Evolutionary conservation across 495 filamentous ascomycete species (phyloP).

Genomic region (Neurospora sp.): DNA sequence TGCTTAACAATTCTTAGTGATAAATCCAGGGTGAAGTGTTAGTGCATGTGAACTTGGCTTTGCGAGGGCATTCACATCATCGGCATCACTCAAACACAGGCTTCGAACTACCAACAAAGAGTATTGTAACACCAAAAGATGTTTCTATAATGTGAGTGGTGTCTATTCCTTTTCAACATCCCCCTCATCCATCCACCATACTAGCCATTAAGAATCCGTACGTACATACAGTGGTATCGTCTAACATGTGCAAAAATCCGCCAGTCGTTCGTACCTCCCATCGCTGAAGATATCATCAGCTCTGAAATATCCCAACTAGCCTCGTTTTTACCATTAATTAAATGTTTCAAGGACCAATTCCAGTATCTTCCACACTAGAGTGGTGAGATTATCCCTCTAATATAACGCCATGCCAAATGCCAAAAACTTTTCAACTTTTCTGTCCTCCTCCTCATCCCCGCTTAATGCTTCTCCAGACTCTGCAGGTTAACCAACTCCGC

Average conservation of each 20-base stretch:
- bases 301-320: background rate
- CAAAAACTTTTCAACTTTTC: background rate
- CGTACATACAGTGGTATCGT: background rate
- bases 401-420: background rate
- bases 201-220: background rate
- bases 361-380: no score
- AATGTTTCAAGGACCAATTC: no score
- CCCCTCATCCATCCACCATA: background rate
- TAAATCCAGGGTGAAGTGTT: no score
- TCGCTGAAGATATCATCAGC: background rate
- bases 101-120: background rate
- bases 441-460: background rate
- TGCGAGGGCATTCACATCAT: background rate
- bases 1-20: background rate
- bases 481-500: conserved; percentile 54
- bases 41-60: background rate
- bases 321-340: background rate
- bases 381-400: background rate
- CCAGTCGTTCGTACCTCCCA: background rate
- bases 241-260: background rate
- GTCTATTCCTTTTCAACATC: background rate
- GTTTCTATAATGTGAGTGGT: background rate
- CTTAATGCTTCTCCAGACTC: conserved; percentile 51
- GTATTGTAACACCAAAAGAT: background rate
- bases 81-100: background rate